Base-by-base conservation (phyloP, 1,284 basidiomycete species). In the Agaricales sp. region DNA sequence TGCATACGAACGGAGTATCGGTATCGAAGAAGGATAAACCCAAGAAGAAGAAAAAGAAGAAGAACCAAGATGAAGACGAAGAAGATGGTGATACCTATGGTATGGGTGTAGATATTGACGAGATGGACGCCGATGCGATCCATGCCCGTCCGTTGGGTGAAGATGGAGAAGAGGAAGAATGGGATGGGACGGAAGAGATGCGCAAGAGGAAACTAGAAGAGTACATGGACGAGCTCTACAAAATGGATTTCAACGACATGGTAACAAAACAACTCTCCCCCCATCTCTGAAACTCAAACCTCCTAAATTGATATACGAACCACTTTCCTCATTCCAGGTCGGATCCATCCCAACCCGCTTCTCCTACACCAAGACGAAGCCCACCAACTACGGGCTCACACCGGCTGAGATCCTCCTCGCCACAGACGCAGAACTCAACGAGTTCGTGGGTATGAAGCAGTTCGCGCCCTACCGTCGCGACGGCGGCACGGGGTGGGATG, bases 191-290 rank as follows among this genome's bases (percentile, higher is more conserved):
- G 22, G 87, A 94, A 58, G 87, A 87, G 60, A 89, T 91, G 78
- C 79, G 86, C 51, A 88, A 88, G 63, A 71, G 70, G 43, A 86
- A 82, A 57, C 67, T 94, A 48, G 82, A 92, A 50, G 73, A 88
- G 58, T 90, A 94, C 57, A 87, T 97, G 81, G 88, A 94, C 53
- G 88, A 93, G 61, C 74, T 98, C 48, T 87, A 92, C 63, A 80
- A 74, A 23, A 74, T 98, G 16, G 93, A 97, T 57, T 96, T 97
- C 70, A 97, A 98, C 66, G 94, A 97, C 62, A 79, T 96, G 73
- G 92, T 93, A 54, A 58, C 84, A 67, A 6, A 14, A 2, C 24
- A 16, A 22, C 47, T 21, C 44, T 30, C 48, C 45, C 43, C 38
- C 49, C 41, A 22, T 45, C 48, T 18, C 44, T 20, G 51, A 20